A percentile compares a stretch with the other conserved stretches of the same genome.
Evolutionary conservation across 192 early-diverging fungal genomes (phyloP).

Genomic region (Spinellus fusiger): DNA sequence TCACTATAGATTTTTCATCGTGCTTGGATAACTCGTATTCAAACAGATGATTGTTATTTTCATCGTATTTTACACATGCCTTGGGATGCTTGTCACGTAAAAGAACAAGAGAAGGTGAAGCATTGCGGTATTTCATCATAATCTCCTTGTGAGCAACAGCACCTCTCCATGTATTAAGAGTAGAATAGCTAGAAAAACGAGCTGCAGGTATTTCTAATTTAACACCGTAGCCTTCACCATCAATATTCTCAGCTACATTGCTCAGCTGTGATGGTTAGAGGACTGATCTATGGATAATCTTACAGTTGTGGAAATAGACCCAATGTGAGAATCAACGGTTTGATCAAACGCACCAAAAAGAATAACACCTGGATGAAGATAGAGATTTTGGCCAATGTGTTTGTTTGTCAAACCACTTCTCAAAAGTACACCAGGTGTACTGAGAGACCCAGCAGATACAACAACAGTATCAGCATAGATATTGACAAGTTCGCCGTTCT

Average conservation of each 20-base stretch:
- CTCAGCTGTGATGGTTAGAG: conserved; percentile 17
- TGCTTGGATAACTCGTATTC: conserved; percentile 47
- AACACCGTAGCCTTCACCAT: conserved; percentile 59
- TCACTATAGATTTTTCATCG: conserved; percentile 41
- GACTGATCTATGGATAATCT: conserved; percentile 10
- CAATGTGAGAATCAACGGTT: conserved; percentile 39
- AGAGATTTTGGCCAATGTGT: conserved; percentile 61
- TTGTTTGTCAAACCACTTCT: conserved; percentile 63
- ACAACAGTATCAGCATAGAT: conserved; percentile 56
- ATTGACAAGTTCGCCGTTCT: conserved; percentile 21
- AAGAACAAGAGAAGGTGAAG: conserved; percentile 46
- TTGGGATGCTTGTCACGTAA: conserved; percentile 54
- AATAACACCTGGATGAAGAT: conserved; percentile 54
- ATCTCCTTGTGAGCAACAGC: conserved; percentile 45
- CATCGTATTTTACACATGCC: conserved; percentile 39
- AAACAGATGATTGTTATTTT: conserved; percentile 34
- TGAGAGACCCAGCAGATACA: conserved; percentile 54
- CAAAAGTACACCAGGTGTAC: conserved; percentile 58
- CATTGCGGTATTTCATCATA: conserved; percentile 44
- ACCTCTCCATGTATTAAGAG: conserved; percentile 41
- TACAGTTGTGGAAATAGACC: conserved; percentile 67
- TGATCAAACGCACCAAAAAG: conserved; percentile 62
- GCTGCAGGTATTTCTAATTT: conserved; percentile 56
- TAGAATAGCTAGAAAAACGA: conserved; percentile 45
- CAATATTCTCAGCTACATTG: conserved; percentile 47